Evolutionary conservation across 495 filamentous ascomycete species (phyloP), one percentile per base, ranked within the genome.

Genomic region (Lindgomyces ingoldianus): DNA sequence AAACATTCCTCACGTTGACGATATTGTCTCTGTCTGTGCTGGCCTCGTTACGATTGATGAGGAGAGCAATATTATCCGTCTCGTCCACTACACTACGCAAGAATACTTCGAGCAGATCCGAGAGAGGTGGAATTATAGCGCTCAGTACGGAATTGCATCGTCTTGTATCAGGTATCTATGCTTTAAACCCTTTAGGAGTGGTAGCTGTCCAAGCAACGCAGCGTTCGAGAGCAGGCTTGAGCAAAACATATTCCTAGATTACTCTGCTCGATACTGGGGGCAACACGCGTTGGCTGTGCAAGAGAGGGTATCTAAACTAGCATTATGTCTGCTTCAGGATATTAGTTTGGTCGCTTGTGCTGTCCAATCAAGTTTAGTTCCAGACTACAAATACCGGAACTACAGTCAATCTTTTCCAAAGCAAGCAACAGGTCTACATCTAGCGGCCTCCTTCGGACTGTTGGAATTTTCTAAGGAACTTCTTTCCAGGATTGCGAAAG

Each of bases 21-120:
- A 76, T 16, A 66, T 85, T n/a, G 50, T 78, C 4, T 79, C 78
- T 1, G 60, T 80, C 4, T 86, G 83, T 65, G 78, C 77, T 48
- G 83, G 84, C 0, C 68, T 88, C 11, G 77, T 85, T 1, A 81
- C 72, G 1, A 51, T 83, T 12, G 80, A 86, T 46, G 22, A 76
- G 22, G 73, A 78, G 21, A 84, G 76, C 56, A 41, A 70, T 10
- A 74, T 80, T 29, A 72, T 85, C 45, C 79, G 80, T 16, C 72
- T 87, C 10, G 78, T 84, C 10, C 84, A 85, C 69, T 83, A 81
- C 59, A 84, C 84, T 1, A 73, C 81, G 0, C 77, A 84, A 58
- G 76, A 80, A 42, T 87, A 82, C 66, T 79, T 85, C 47, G 70
- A 79, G 24, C 65, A 69, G 22, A 78, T 66, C 18, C 68, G 65